Percentiles rank a stretch among this genome's conserved stretches.
These are phyloP conservation scores for Ambispora gerdemannii DNA, from an alignment of 192 early-diverging fungal species.

Conservation along the genomic window DNA sequence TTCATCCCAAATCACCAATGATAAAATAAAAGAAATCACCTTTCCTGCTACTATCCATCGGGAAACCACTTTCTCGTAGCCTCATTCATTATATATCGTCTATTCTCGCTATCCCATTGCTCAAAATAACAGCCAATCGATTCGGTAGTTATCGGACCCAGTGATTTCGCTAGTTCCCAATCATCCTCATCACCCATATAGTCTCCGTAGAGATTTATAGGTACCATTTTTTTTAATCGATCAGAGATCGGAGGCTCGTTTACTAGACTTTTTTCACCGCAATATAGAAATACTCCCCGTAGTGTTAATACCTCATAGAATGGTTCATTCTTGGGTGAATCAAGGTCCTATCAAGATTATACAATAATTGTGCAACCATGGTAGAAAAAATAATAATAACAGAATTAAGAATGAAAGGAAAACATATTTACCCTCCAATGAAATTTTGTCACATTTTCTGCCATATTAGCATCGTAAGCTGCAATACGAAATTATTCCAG, in stretches of 20 bases:
- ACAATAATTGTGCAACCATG: not conserved
- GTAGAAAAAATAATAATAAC: not conserved
- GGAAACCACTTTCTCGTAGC: slow-evolving; percentile 18
- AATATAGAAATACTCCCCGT: slow-evolving; percentile 25
- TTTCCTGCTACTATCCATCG: slow-evolving; percentile 11
- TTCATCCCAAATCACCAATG: too few relatives aligned
- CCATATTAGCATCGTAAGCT: slow-evolving; percentile 19
- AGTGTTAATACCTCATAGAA: slow-evolving; percentile 26
- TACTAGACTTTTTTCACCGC: slow-evolving; percentile 16
- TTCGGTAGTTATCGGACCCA: slow-evolving; percentile 28
- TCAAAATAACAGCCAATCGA: slow-evolving; percentile 28
- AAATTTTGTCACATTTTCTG: slow-evolving; percentile 24
- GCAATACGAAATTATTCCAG: slow-evolving; percentile 7
- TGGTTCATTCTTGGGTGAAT: slow-evolving; percentile 9
- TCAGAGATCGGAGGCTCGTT: slow-evolving; percentile 13
- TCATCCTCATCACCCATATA: slow-evolving; percentile 17
- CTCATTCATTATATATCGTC: slow-evolving; percentile 19
- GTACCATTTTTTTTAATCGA: slow-evolving; percentile 19
- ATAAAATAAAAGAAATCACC: too few relatives aligned
- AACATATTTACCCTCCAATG: slow-evolving; percentile 13
- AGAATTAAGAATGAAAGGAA: not conserved
- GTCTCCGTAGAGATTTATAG: slow-evolving; percentile 21
- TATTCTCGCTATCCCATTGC: slow-evolving; percentile 13
- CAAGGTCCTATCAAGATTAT: slow-evolving; percentile 7
- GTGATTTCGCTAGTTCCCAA: slow-evolving; percentile 25